A percentile compares a stretch with the other conserved stretches of the same genome.
Evolutionary conservation across 352 stramenopile species (phyloP).

Genomic region (Pythium sp.): DNA sequence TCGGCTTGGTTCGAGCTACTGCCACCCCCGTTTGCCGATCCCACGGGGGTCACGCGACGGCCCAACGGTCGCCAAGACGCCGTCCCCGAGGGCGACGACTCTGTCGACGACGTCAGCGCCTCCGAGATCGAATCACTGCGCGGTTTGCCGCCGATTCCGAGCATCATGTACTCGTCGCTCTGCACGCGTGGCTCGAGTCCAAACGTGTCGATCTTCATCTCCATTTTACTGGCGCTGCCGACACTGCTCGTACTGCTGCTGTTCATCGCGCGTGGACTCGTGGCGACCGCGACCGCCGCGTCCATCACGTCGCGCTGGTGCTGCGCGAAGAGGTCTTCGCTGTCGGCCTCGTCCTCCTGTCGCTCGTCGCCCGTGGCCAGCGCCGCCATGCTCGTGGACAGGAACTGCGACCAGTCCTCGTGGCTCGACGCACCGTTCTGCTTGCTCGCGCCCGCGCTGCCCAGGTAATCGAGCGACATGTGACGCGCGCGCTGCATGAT

Average conservation of each 20-base stretch:
- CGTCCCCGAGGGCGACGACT: conserved; percentile 26
- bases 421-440: conserved; percentile 28
- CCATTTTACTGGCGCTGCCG: neutral
- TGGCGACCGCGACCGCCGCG: conserved; percentile 17
- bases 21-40: conserved; percentile 8
- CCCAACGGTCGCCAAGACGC: conserved; percentile 48
- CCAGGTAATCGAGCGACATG: conserved; percentile 54
- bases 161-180: conserved; percentile 15
- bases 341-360: conserved; percentile 1
- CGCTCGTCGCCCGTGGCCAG: conserved; percentile 40
- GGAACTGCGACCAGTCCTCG: conserved; percentile 61
- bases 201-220: conserved; percentile 20
- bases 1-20: conserved; percentile 20
- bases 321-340: conserved; percentile 20
- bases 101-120: conserved; percentile 31
- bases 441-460: conserved; percentile 18
- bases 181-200: conserved; percentile 8
- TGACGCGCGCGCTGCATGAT: conserved; percentile 58
- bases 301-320: conserved; percentile 21
- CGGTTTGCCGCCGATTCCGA: conserved; percentile 22
- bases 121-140: conserved; percentile 47
- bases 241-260: neutral
- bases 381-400: conserved; percentile 64
- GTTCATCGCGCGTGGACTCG: conserved; percentile 13
- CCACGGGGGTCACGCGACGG: conserved; percentile 31